Evolutionary conservation across 1,284 basidiomycete species (phyloP), one percentile per base, ranked within the genome.

Genomic region (Ceratobasidium theobromae): DNA sequence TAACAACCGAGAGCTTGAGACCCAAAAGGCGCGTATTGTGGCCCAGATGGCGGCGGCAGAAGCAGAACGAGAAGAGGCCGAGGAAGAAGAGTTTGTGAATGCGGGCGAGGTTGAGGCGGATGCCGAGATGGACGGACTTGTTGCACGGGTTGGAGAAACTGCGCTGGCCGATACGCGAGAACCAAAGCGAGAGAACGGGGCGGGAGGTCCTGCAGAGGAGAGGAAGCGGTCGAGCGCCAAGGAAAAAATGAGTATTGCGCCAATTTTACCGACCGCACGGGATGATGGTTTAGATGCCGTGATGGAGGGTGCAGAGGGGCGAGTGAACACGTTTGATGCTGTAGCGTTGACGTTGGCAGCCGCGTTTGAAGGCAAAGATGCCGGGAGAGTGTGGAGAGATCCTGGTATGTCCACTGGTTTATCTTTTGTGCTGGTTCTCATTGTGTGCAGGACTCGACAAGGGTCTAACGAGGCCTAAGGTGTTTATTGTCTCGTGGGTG

Each of bases 401-500:
- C 86, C 88, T 12, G 77, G 83, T 79, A 53, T 71, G 77, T 75
- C 3, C 1, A 33, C 11, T 30, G 58, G 43, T 6, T 65, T 66
- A 23, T 41, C 49, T 60, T 54, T n/a, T 5, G 14, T 14, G 41
- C 21, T 64, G 25, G 38, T 46, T 28, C 32, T 55, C 25, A 25
- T 41, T 55, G 49, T 12, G 28, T 40, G 46, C 68, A 55, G 78
- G 80, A 68, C 64, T 71, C 69, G 81, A 84, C 57, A 74, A 74
- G 3, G 73, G 77, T 40, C 77, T 88, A 3, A 82, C 83, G 0
- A 81, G 86, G 12, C 91, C 95, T 41, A 83, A 81, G 62, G 88
- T 96, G 14, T 99, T 98, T 77, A 93, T 99, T 71, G 91, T 92
- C 1, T 93, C 91, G 8, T 99, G 96, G 96, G 89, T 98, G 51